phyloP scores from a whole-genome alignment of 2,329 filamentous ascomycete species.

The Colletotrichum sp. region DNA sequence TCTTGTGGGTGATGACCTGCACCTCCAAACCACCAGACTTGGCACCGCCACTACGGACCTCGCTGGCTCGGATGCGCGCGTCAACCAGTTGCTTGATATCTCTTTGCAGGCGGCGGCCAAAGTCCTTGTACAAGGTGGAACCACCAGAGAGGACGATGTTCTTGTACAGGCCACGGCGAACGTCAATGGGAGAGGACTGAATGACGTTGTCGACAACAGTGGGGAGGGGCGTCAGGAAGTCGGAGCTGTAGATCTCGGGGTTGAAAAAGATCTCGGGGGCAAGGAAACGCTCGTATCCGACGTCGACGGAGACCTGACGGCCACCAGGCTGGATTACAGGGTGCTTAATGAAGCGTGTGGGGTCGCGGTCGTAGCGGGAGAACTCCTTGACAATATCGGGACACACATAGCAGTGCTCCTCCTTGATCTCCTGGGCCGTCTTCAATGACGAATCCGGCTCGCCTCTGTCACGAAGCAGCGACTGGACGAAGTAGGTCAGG shows the following conservation, averaged over 20 bases:
- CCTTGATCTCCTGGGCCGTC: slow-evolving; percentile 97
- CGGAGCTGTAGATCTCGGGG: slow-evolving; percentile 98
- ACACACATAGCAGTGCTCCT: slow-evolving; percentile 98
- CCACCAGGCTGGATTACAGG: slow-evolving; percentile 86
- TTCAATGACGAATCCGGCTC: slow-evolving; percentile 97
- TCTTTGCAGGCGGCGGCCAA: slow-evolving; percentile 91
- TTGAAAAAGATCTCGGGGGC: slow-evolving; percentile 99
- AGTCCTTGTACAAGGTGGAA: slow-evolving; percentile 98
- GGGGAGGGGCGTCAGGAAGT: slow-evolving; percentile 94
- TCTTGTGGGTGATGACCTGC: slow-evolving; percentile 96
- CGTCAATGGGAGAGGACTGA: slow-evolving; percentile 96
- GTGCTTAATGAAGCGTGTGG: slow-evolving; percentile 89
- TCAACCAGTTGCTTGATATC: slow-evolving; percentile 98
- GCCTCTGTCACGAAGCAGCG: slow-evolving; percentile 90
- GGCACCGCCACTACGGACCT: slow-evolving; percentile 88
- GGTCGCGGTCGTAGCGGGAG: slow-evolving; percentile 89
- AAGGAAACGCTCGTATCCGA: slow-evolving; percentile 97
- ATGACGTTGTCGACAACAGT: slow-evolving; percentile 96
- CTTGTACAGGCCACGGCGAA: slow-evolving; percentile 96
- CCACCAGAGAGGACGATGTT: slow-evolving; percentile 98
- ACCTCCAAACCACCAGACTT: slow-evolving; percentile 95
- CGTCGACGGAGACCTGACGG: slow-evolving; percentile 83
- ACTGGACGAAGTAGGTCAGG: slow-evolving; percentile 99
- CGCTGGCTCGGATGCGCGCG: slow-evolving; percentile 88
- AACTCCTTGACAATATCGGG: slow-evolving; percentile 99